phyloP scores from a whole-genome alignment of 768 basidiomycete species.

The Mrakia gelida region DNA sequence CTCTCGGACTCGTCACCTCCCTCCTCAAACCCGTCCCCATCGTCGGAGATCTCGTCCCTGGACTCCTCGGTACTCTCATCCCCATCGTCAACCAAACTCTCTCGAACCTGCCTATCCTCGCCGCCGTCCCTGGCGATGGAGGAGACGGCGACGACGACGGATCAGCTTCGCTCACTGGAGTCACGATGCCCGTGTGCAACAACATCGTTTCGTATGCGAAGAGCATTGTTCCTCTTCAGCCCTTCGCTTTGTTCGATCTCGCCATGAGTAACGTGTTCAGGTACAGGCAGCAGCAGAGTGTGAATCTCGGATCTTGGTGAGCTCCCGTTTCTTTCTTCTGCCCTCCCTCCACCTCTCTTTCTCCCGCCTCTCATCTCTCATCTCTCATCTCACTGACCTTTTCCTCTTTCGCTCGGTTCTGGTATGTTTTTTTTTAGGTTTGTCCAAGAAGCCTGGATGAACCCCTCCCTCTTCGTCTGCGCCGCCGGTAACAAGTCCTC shows the following conservation, averaged over 20 bases:
- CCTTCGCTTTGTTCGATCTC: slow-evolving; percentile 7
- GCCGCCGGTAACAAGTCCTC: slow-evolving; percentile 48
- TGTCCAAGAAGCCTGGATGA: slow-evolving; percentile 71
- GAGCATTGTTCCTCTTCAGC: not conserved
- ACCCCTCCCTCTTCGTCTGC: slow-evolving; percentile 57
- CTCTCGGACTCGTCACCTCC: slow-evolving; percentile 16
- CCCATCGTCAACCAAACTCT: slow-evolving; percentile 12
- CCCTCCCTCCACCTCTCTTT: not conserved
- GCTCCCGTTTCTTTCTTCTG: slow-evolving; percentile 1
- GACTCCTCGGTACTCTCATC: slow-evolving; percentile 2
- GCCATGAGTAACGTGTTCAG: slow-evolving; percentile 46
- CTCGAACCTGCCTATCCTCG: slow-evolving; percentile 11
- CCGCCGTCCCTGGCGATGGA: not conserved
- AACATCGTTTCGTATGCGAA: not conserved
- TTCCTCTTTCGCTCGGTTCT: slow-evolving; percentile 37
- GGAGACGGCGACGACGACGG: not conserved
- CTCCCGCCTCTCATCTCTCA: slow-evolving; percentile 60
- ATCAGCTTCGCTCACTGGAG: not conserved
- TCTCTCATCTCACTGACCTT: not conserved
- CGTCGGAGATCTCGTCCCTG: slow-evolving; percentile 18
- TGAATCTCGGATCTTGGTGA: slow-evolving; percentile 63
- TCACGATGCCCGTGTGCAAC: not conserved
- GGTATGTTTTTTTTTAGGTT: slow-evolving; percentile 54
- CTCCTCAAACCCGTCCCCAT: slow-evolving; percentile 22
- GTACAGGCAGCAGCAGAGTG: slow-evolving; percentile 69